These are phyloP conservation scores for Saccharomyces hybrid DNA, from an alignment of 1,139 yeast genomes.

Conservation along the genomic window DNA sequence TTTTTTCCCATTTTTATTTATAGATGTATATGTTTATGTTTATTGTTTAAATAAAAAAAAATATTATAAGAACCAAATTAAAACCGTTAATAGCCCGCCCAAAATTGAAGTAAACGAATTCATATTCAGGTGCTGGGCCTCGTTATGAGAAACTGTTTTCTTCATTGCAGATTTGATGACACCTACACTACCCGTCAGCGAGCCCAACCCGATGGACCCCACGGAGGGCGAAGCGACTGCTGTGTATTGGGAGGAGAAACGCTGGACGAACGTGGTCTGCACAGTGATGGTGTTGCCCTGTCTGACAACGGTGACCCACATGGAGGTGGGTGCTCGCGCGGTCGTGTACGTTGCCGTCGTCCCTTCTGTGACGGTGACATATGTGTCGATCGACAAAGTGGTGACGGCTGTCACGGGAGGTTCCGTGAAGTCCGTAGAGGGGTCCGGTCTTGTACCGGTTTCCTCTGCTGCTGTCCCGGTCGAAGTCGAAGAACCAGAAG, in stretches of 20 bases:
- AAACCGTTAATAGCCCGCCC: background rate
- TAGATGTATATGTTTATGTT: background rate
- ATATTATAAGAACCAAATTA: background rate
- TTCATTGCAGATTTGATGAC: conserved; percentile 18
- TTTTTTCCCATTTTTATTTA: background rate
- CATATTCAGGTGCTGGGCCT: background rate
- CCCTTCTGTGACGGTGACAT: conserved; percentile 25
- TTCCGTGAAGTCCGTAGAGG: conserved; percentile 23
- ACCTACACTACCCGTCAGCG: conserved; percentile 29
- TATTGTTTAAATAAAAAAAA: background rate
- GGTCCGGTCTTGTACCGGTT: conserved; percentile 21
- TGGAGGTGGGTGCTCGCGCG: conserved; percentile 27
- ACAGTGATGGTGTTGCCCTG: conserved; percentile 29
- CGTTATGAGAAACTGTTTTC: conserved; percentile 3
- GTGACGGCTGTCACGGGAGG: conserved; percentile 24
- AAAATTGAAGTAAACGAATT: background rate
- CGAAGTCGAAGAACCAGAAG: background rate
- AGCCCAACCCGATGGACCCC: conserved; percentile 37
- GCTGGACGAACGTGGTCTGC: conserved; percentile 35
- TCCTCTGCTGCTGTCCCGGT: conserved; percentile 2
- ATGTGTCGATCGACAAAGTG: conserved; percentile 22
- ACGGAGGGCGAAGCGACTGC: conserved; percentile 29
- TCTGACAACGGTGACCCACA: conserved; percentile 37
- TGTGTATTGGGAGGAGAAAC: conserved; percentile 30
- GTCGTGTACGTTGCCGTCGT: conserved; percentile 29